Conservation (phyloP, 257 asterid genomes). For the Solanum megistacrolobum region DNA sequence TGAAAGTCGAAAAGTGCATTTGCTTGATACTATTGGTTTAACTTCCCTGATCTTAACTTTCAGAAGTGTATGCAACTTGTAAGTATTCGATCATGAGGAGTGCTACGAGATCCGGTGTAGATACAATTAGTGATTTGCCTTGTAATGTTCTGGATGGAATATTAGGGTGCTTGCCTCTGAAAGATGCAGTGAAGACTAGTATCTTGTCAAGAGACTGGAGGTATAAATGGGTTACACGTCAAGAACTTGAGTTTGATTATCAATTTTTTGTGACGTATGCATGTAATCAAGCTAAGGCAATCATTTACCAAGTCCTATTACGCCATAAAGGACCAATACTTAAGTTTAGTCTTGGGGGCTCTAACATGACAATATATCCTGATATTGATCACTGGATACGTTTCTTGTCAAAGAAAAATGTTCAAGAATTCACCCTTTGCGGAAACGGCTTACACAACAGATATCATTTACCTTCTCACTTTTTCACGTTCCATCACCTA, state of each 20-base stretch:
- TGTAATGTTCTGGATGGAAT: slow-evolving; percentile 34
- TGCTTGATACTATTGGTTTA: not conserved
- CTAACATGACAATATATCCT: slow-evolving; percentile 29
- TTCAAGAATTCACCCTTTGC: slow-evolving; percentile 40
- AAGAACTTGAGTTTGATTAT: slow-evolving; percentile 38
- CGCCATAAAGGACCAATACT: slow-evolving; percentile 37
- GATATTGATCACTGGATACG: slow-evolving; percentile 37
- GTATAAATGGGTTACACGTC: slow-evolving; percentile 39
- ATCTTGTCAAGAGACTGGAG: slow-evolving; percentile 52
- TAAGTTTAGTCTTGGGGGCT: slow-evolving; percentile 35
- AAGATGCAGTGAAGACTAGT: slow-evolving; percentile 52
- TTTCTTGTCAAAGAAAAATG: slow-evolving; percentile 24
- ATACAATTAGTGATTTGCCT: slow-evolving; percentile 34
- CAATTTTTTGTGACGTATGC: slow-evolving; percentile 42
- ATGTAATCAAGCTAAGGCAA: slow-evolving; percentile 33
- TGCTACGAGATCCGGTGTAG: slow-evolving; percentile 14
- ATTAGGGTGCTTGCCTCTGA: slow-evolving; percentile 46
- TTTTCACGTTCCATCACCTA: slow-evolving; percentile 29
- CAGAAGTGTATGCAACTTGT: not conserved
- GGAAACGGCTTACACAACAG: slow-evolving; percentile 8
- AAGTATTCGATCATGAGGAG: slow-evolving; percentile 12
- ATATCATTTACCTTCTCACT: slow-evolving; percentile 26
- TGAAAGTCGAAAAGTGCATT: too few species aligned
- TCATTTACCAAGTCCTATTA: slow-evolving; percentile 32
- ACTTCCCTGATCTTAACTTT: not conserved